Conservation (phyloP, 2,329 filamentous ascomycete species). For the Rachicladosporium sp. region DNA sequence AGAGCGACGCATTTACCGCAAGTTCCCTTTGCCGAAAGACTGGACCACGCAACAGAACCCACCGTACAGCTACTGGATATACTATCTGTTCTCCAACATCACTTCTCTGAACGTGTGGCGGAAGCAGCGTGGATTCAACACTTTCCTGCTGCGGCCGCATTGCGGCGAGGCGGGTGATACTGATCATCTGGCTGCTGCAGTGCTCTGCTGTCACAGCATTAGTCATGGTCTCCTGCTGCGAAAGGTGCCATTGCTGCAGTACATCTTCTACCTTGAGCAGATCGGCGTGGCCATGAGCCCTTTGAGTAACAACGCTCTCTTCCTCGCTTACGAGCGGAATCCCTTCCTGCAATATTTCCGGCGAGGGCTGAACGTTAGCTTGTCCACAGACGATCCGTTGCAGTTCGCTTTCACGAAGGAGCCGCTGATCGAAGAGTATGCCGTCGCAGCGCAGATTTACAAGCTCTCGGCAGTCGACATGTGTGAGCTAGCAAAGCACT, state of each 20-base stretch:
- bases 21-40: conserved; percentile 78
- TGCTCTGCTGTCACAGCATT: conserved; percentile 91
- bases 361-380: conserved; percentile 83
- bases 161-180: conserved; percentile 95
- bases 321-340: conserved; percentile 92
- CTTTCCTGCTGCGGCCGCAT: conserved; percentile 82
- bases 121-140: conserved; percentile 86
- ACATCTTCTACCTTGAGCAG: conserved; percentile 95
- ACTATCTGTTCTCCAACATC: conserved; percentile 92
- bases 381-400: conserved; percentile 91
- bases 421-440: conserved; percentile 94
- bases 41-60: conserved; percentile 94
- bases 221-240: conserved; percentile 85
- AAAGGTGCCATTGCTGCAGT: conserved; percentile 89
- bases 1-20: conserved; percentile 81
- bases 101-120: conserved; percentile 85
- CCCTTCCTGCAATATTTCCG: conserved; percentile 94
- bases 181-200: conserved; percentile 84
- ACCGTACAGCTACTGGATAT: conserved; percentile 98
- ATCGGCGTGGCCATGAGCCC: conserved; percentile 99
- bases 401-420: conserved; percentile 99
- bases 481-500: conserved; percentile 96
- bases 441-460: conserved; percentile 95
- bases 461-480: conserved; percentile 95
- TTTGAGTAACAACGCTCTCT: conserved; percentile 91